Base-by-base conservation (phyloP, 108 stramenopile genomes). In the Fistulifera pelliculosa region DNA sequence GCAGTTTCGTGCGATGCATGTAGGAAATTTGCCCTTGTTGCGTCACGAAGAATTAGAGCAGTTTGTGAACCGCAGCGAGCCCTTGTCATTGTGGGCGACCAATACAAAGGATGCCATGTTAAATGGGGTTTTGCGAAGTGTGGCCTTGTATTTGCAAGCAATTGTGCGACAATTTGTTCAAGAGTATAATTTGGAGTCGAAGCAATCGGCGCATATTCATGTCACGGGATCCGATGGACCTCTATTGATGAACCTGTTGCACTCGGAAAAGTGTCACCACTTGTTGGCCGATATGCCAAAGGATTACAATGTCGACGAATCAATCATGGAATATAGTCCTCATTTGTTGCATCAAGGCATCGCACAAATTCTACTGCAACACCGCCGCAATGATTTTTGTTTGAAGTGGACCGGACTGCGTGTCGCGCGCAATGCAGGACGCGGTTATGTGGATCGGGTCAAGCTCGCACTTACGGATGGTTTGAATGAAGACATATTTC, bases 101-200 rank as follows among this genome's bases (percentile, higher is more conserved):
- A 70, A 71, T 54, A 85, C 83, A 15, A 45, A 71, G 52, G 66
- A 64, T 19, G 81, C 81, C 38, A 80, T 85, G 75, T 66, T 85
- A 39, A 56, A 61, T 0, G 53, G 66, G 41, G 52, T 64, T 0
- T 69, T 84, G 40, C 59, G 60, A 38, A 81, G 80, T 56, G 45
- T 77, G 26, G 73, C 77, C 2, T 50, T 58, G 21, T 66, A 69
- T 15, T 56, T 65, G 7, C 62, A 76, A 25, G 65, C 70, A 44
- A 64, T 81, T 0, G 66, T 85, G 23, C 16, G 66, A 18, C 15
- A n/a, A 19, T 77, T 35, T 35, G 3, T 35, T 3, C 31, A 8
- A 8, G 6, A 35, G 31, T 8, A 35, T 35, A 6, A 3, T 6
- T 35, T 35, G 31, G 6, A 3, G 31, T 3, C 31, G 6, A 35